phyloP scores from a whole-genome alignment of 192 early-diverging fungal species.

The Coemansia sp. region DNA sequence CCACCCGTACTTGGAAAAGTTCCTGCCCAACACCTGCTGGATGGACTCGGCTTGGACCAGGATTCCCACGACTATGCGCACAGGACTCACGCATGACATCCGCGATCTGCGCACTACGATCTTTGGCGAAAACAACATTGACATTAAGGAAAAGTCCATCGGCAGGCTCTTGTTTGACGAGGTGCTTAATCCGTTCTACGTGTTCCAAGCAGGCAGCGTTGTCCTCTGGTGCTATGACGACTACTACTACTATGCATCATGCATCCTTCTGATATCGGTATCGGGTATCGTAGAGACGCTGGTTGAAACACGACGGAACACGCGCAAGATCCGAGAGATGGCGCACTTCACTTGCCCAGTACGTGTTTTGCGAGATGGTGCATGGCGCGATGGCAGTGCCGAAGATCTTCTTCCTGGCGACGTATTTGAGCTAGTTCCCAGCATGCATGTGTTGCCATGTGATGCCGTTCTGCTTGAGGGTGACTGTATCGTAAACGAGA shows the following conservation, averaged over 20 bases:
- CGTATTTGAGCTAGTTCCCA: slow-evolving; percentile 79
- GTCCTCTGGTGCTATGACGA: slow-evolving; percentile 84
- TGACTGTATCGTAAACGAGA: slow-evolving; percentile 97
- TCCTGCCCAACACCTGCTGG: slow-evolving; percentile 52
- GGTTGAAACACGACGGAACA: slow-evolving; percentile 72
- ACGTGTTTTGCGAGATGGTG: slow-evolving; percentile 64
- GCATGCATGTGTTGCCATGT: slow-evolving; percentile 75
- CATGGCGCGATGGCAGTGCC: slow-evolving; percentile 54
- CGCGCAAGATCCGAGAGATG: slow-evolving; percentile 77
- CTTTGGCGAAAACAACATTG: slow-evolving; percentile 74
- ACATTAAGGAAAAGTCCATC: slow-evolving; percentile 67
- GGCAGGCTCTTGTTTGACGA: slow-evolving; percentile 67
- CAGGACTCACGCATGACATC: slow-evolving; percentile 57
- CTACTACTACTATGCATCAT: slow-evolving; percentile 94
- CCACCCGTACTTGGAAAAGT: slow-evolving; percentile 50
- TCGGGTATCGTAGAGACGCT: slow-evolving; percentile 77
- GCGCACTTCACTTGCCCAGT: slow-evolving; percentile 84
- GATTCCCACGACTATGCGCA: slow-evolving; percentile 29
- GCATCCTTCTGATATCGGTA: slow-evolving; percentile 87
- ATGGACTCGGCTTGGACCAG: slow-evolving; percentile 51
- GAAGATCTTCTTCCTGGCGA: slow-evolving; percentile 97
- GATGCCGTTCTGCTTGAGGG: slow-evolving; percentile 91
- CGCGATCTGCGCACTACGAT: slow-evolving; percentile 60
- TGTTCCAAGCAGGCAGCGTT: slow-evolving; percentile 78
- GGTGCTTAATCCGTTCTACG: slow-evolving; percentile 79